Evolutionary conservation across 2,329 filamentous ascomycete genomes (phyloP).

Genomic region (Colletotrichum brevisporum): DNA sequence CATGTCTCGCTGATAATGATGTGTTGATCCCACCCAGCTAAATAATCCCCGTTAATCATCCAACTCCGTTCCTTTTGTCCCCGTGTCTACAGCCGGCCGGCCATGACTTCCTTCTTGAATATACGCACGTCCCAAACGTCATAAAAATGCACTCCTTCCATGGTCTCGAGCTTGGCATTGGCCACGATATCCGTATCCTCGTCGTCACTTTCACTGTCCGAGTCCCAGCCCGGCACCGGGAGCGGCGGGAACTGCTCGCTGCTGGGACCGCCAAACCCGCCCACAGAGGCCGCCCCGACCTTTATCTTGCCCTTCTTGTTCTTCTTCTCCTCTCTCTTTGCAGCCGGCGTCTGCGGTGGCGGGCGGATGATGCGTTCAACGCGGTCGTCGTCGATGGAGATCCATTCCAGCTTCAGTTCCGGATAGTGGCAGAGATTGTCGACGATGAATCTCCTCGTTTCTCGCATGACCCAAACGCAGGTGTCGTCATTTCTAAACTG

Average conservation of each 20-base stretch:
- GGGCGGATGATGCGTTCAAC: conserved; percentile 65
- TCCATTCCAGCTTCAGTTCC: conserved; percentile 69
- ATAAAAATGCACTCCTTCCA: conserved; percentile 58
- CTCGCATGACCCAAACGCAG: conserved; percentile 69
- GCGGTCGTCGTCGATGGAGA: conserved; percentile 67
- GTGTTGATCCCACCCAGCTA: background rate
- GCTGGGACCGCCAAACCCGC: conserved; percentile 33
- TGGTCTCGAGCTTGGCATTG: conserved; percentile 53
- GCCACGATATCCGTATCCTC: conserved; percentile 44
- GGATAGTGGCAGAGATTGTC: conserved; percentile 71
- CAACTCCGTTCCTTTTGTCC: conserved; percentile 23
- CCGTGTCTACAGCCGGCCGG: conserved; percentile 53
- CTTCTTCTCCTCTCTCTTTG: conserved; percentile 46
- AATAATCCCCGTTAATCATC: conserved; percentile 12
- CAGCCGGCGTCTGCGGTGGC: conserved; percentile 47
- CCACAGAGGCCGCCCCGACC: conserved; percentile 16
- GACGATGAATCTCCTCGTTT: conserved; percentile 71
- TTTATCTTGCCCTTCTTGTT: conserved; percentile 43
- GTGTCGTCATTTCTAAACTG: conserved; percentile 69
- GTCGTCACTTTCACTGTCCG: conserved; percentile 52
- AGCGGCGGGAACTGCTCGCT: conserved; percentile 45
- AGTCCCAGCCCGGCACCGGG: conserved; percentile 46
- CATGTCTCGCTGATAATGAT: background rate
- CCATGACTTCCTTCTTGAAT: conserved; percentile 70
- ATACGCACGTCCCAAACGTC: conserved; percentile 66